Percentiles rank a stretch among this genome's conserved stretches.
phyloP scores from a whole-genome alignment of 352 stramenopile genomes.

The Pythium sp. region DNA sequence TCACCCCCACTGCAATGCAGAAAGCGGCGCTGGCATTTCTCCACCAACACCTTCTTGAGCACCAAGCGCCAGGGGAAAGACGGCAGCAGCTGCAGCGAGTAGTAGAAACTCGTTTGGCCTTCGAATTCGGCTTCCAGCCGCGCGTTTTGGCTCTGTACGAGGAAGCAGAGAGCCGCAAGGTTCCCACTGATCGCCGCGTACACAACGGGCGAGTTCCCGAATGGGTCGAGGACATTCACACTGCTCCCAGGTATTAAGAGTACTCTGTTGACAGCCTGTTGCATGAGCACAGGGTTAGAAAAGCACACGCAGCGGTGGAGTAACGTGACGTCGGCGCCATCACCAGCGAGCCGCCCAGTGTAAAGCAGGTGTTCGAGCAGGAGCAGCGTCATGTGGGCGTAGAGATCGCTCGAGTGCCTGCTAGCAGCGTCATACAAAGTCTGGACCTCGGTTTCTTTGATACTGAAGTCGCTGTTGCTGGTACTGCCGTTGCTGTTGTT shows the following conservation, averaged over 20 bases:
- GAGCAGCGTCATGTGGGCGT: conserved; percentile 39
- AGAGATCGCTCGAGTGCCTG: conserved; percentile 29
- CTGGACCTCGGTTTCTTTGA: conserved; percentile 15
- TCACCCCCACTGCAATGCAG: conserved; percentile 44
- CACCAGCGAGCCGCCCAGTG: conserved; percentile 39
- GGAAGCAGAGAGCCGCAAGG: conserved; percentile 29
- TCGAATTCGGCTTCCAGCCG: conserved; percentile 69
- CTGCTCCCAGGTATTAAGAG: conserved; percentile 15
- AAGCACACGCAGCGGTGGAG: conserved; percentile 56
- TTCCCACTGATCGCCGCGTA: conserved; percentile 31
- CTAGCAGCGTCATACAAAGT: conserved; percentile 17
- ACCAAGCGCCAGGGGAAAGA: conserved; percentile 46
- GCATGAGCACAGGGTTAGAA: conserved; percentile 19
- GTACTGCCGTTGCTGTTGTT: not conserved
- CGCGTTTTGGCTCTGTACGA: conserved; percentile 25
- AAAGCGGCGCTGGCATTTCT: conserved; percentile 35
- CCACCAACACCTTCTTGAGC: conserved; percentile 28
- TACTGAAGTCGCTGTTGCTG: not conserved
- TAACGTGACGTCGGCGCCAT: conserved; percentile 43
- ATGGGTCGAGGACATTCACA: conserved; percentile 35
- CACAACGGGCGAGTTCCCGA: conserved; percentile 42
- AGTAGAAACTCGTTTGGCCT: conserved; percentile 62
- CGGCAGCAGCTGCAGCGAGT: conserved; percentile 48
- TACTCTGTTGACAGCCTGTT: conserved; percentile 24
- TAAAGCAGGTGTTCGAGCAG: conserved; percentile 33